phyloP scores from a whole-genome alignment of 2,329 filamentous ascomycete genomes.

The Aspergillus unguis region DNA sequence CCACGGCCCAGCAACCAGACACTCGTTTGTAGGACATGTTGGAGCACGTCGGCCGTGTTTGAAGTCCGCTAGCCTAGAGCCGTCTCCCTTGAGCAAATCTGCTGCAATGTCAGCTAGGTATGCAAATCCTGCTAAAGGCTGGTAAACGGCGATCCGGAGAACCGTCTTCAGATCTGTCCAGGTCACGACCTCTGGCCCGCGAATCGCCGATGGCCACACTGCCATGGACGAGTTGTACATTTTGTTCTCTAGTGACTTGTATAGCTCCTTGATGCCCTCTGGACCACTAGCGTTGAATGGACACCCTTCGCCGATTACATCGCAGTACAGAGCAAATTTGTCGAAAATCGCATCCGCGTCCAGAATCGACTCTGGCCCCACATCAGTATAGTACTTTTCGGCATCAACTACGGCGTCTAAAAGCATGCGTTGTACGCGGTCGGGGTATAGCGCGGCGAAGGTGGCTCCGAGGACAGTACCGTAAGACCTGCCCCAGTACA shows the following conservation, averaged over 20 bases:
- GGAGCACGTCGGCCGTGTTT: conserved; percentile 27
- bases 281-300: conserved; percentile 32
- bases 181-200: conserved; percentile 35
- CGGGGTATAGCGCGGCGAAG: conserved; percentile 46
- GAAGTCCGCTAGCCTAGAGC: conserved; percentile 28
- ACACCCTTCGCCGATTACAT: conserved; percentile 27
- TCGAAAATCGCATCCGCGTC: conserved; percentile 38
- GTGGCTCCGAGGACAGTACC: conserved; percentile 48
- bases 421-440: conserved; percentile 31
- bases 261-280: conserved; percentile 26
- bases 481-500: conserved; percentile 46
- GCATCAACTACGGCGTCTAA: conserved; percentile 39
- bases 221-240: conserved; percentile 29
- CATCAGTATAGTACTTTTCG: conserved; percentile 32
- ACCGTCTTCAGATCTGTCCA: conserved; percentile 34
- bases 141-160: conserved; percentile 31
- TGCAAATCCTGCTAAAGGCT: conserved; percentile 29
- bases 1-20: conserved; percentile 30
- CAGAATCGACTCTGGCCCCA: conserved; percentile 23
- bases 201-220: conserved; percentile 26
- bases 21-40: conserved; percentile 28
- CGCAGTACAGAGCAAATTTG: conserved; percentile 32
- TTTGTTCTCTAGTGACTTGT: conserved; percentile 22
- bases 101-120: conserved; percentile 26
- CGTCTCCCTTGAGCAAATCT: conserved; percentile 26